Evolutionary conservation across 1,284 basidiomycete genomes (phyloP), one percentile per base, ranked within the genome.

Genomic region (Cerrena zonata): DNA sequence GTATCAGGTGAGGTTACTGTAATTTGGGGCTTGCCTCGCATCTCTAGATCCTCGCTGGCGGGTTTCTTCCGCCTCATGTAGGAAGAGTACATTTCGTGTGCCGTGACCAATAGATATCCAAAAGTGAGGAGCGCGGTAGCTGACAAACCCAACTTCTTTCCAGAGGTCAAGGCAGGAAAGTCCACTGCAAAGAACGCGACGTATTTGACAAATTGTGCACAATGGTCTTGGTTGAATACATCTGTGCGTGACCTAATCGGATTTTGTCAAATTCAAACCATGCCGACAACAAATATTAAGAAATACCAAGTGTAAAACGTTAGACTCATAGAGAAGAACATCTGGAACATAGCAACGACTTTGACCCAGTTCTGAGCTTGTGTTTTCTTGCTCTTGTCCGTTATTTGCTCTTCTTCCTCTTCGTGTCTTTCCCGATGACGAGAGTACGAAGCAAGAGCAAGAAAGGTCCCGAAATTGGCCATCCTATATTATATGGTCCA

Each of bases 361-460:
- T 69, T 70, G 26, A 72, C 68, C 4, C 15, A 23, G 36, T 23
- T 36, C n/a, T 34, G 40, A 11, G 51, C 22, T 23, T 18, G 25
- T 18, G 48, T n/a, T 18, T 21, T 41, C 21, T 30, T 18, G 15
- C 37, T 43, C 5, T 19, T 30, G 21, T 21, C 24, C 25, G 7
- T 45, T 21, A 26, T 42, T 18, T 4, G 23, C 3, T 11, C 7
- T 5, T 23, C 21, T 34, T 48, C 19, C 10, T 23, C 23, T 13
- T 49, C 51, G 3, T 42, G 12, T 18, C 19, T 49, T 19, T 41
- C 64, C 57, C 67, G 67, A 46, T 67, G 65, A 15, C 69, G 66
- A 25, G 70, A 71, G 53, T 71, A 73, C 38, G 66, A 69, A 4
- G 70, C 72, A 11, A 72, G 59, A 3, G 71, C 64, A 26, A 73